Evolutionary conservation across 208 protist genomes (phyloP), one percentile per base, ranked within the genome.

Genomic region (Leishmania braziliensis): DNA sequence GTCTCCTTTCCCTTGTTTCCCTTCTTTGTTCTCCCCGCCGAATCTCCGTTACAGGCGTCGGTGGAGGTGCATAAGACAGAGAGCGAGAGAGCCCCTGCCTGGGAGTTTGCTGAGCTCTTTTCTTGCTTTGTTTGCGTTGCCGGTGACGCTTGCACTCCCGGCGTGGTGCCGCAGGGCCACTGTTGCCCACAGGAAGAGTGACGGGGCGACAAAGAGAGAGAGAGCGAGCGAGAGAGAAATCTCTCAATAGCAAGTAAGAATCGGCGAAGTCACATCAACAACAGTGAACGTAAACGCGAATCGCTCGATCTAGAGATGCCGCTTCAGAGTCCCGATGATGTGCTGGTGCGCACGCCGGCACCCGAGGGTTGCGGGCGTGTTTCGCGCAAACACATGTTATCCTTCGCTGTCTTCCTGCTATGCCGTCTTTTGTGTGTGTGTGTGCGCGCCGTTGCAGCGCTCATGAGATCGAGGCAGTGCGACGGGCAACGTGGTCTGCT

Each of bases 201-300:
- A 68, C 26, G 10, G 29, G 66, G 14, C 66, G 66, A 50, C 26
- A 72, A 39, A 4, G 33, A 3, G 39, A 3, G 48, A 33, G 62
- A n/a, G 62, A 68, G 29, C 12, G 65, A 39, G 29, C 12, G 63
- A 68, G 65, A 70, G 63, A 69, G 63, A 29, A 20, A 76, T 73
- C 18, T n/a, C 69, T 54, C 26, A n/a, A 51, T 26, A 51, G 48
- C 39, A 18, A 10, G 43, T 73, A 8, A 29, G 12, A 14, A n/a
- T 36, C 23, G n/a, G 48, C 46, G 23, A 53, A 4, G 10, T 5
- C 43, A 14, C 43, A 53, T n/a, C 5, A 10, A 26, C 39, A 26
- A 29, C 29, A 12, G 33, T 33, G 16, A 26, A 39, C 16, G n/a
- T 9, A 4, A 16, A 50, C 1, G 20, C 5, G 36, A 70, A 14